Percentiles rank a stretch among this genome's conserved stretches.
phyloP scores from a whole-genome alignment of 192 early-diverging fungal genomes.

The Martensiomyces pterosporus region DNA sequence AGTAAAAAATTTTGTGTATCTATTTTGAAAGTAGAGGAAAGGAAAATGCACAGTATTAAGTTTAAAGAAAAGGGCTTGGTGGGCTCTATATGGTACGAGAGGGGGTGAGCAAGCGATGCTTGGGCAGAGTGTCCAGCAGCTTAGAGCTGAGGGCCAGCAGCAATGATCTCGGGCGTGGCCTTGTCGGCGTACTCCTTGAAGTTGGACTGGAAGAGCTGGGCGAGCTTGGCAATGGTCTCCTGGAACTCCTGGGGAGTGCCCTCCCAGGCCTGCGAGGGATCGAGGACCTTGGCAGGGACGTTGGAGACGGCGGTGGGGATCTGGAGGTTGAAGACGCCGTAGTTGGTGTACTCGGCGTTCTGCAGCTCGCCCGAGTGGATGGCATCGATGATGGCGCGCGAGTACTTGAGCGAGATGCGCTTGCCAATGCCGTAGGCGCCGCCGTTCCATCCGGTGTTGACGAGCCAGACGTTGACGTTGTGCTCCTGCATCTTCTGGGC shows the following conservation, averaged over 20 bases:
- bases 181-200: constrained; percentile 82
- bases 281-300: constrained; percentile 81
- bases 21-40: neutral
- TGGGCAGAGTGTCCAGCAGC: neutral
- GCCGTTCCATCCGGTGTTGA: constrained; percentile 98
- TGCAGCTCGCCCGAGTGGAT: constrained; percentile 92
- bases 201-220: constrained; percentile 81
- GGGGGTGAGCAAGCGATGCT: neutral
- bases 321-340: constrained; percentile 81
- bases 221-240: constrained; percentile 70
- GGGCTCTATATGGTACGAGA: neutral
- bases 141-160: constrained; percentile 63
- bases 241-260: constrained; percentile 66
- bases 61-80: neutral
- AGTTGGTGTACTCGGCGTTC: constrained; percentile 78
- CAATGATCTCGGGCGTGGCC: constrained; percentile 68
- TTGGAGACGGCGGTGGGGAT: constrained; percentile 76
- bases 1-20: neutral
- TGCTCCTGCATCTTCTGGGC: constrained; percentile 91
- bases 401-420: constrained; percentile 94
- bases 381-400: constrained; percentile 95
- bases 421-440: constrained; percentile 86
- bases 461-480: constrained; percentile 84
- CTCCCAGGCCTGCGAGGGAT: constrained; percentile 84
- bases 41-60: too few species aligned